Base-by-base conservation (phyloP, 306 rosid species). In the Leucaena leucocephala region DNA sequence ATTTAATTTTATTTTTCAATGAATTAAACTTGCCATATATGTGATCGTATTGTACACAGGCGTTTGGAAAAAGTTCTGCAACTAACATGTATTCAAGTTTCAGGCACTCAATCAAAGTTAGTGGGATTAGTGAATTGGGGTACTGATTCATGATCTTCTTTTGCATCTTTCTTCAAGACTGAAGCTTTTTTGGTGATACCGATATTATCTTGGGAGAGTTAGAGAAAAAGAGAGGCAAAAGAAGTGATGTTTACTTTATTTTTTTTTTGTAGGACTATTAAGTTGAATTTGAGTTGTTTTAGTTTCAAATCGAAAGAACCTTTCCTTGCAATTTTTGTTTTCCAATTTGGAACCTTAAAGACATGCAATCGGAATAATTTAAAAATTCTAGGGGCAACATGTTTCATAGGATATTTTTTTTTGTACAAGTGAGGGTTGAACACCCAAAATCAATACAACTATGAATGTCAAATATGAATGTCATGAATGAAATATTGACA, bases 1-100 rank as follows among this genome's bases (percentile, higher is more conserved):
- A 27, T 27, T 27, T 27, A 0, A 27, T 27, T 27, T 27, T 1
- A 27, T 27, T 68, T 17, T 43, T 68, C 39, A n/a, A 7, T 66
- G 67, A 57, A 40, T 17, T 63, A 72, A 21, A 67, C 44, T 71
- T 59, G 39, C 46, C n/a, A 46, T 46, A 34, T 59, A 39, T 21
- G 45, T 38, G 55, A 11, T 1, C 1, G 27, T 27, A 27, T 27
- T 43, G 52, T 45, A 16, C 55, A 12, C 55, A 22, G 11, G 54
- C 15, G 34, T 44, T 69, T 45, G 13, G 38, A 22, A 21, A 11
- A 22, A 4, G 40, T 14, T 22, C 35, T 40, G 55, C n/a, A 68
- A 21, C 38, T 43, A 0, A 2, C 48, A 38, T 66, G 49, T 19
- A 10, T 68, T 19, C 15, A 67, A 19, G 54, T 43, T 38, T 21